Base-by-base conservation (phyloP, 129 eudicot species). In the Helianthus tuberosus region DNA sequence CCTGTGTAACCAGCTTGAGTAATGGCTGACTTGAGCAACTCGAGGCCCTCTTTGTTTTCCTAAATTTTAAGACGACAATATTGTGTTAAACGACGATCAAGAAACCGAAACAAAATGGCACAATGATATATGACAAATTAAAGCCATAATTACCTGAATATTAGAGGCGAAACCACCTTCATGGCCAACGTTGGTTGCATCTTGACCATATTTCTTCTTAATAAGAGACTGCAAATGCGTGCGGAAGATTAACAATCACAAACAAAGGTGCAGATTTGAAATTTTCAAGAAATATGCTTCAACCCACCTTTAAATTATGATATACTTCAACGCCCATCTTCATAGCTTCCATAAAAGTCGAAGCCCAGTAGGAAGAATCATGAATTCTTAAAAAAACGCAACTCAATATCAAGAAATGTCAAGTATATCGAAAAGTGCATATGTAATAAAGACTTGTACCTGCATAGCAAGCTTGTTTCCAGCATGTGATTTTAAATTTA, bases 381-480 rank as follows among this genome's bases (percentile, higher is more conserved):
- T 20, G 23, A 20, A 20, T 20, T 20, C 23, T 0, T 20, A 20
- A 20, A 20, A 20, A 20, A 20, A 20, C 23, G 23, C 23, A 20
- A 20, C 23, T 20, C 23, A 20, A 20, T 20, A 20, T 20, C 23
- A 20, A 20, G 23, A 20, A 20, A 20, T 0, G 23, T 20, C 0
- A 20, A 20, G 23, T 20, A 20, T 0, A 20, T 20, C 0, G 0
- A 20, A 20, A 20, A 20, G 23, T 20, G 10, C 27, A 49, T 11
- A 51, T 52, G 17, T 17, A 54, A 79, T 57, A 46, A 16, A 41
- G 57, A 39, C 3, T 35, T 84, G 52, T 78, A 82, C 97, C 91
- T 91, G 98, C 98, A 94, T 94, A 12, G 98, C 98, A 71, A 94
- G 96, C 72, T 94, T 94, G 84, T 94, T 94, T 75, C 98, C 97